phyloP scores from a whole-genome alignment of 1,139 yeast genomes.

The Hyphopichia fennica region DNA sequence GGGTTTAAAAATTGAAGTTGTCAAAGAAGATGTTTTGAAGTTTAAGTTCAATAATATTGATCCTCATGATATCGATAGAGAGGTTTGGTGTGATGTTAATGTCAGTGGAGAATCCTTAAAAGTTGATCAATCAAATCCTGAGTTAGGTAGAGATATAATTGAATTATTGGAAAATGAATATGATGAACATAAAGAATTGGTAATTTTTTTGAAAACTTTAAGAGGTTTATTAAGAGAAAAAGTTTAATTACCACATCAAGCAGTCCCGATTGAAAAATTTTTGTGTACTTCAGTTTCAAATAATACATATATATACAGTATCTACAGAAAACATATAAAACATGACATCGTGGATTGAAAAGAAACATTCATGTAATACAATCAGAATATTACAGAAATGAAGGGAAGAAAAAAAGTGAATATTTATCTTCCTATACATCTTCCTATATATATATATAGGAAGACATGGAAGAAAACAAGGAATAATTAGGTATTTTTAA shows the following conservation, averaged over 20 bases:
- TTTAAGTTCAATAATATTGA: slow-evolving; percentile 47
- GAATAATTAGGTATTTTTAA: not conserved
- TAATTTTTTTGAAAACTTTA: slow-evolving; percentile 36
- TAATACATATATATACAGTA: too few species aligned
- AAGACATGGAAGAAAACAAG: too few species aligned
- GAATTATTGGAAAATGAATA: slow-evolving; percentile 26
- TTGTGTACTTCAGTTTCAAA: too few species aligned
- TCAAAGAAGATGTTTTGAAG: slow-evolving; percentile 33
- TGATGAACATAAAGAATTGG: slow-evolving; percentile 37
- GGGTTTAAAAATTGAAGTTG: slow-evolving; percentile 46
- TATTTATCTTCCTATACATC: too few species aligned
- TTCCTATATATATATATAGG: too few species aligned
- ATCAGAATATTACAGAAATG: too few species aligned
- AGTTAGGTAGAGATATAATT: slow-evolving; percentile 22
- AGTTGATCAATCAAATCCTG: slow-evolving; percentile 32
- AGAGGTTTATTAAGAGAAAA: slow-evolving; percentile 23
- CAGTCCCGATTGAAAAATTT: not conserved
- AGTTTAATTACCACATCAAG: too few species aligned
- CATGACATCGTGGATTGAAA: not conserved
- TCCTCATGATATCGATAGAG: slow-evolving; percentile 34
- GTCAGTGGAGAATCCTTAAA: slow-evolving; percentile 35
- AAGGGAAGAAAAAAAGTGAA: too few species aligned
- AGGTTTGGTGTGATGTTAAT: slow-evolving; percentile 37
- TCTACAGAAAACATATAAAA: too few species aligned
- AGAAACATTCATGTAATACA: not conserved